Evolutionary conservation across 1,284 basidiomycete genomes (phyloP).

Genomic region (Moesziomyces antarcticus): DNA sequence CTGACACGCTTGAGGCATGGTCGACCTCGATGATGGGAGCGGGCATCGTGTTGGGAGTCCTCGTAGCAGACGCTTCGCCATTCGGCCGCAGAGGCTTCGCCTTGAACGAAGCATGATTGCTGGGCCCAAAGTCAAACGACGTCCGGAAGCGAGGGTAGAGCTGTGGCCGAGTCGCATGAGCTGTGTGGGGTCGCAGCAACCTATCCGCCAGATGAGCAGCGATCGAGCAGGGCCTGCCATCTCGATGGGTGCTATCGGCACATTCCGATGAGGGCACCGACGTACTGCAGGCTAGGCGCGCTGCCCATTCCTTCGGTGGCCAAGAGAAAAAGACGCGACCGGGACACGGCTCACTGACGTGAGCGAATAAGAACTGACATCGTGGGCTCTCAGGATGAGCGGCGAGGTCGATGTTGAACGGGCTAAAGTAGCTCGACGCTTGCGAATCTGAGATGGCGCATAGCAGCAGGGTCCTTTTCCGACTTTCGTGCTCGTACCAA

Average conservation of each 20-base stretch:
- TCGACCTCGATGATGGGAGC: slow-evolving; percentile 10
- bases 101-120: not conserved
- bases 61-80: not conserved
- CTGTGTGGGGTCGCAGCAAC: slow-evolving; percentile 28
- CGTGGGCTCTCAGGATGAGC: slow-evolving; percentile 22
- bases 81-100: slow-evolving; percentile 1
- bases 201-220: slow-evolving; percentile 23
- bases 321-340: slow-evolving; percentile 30
- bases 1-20: slow-evolving; percentile 4
- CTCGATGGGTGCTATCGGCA: slow-evolving; percentile 13
- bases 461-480: slow-evolving; percentile 27
- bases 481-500: slow-evolving; percentile 41
- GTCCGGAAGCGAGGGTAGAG: slow-evolving; percentile 17
- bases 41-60: not conserved
- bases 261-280: slow-evolving; percentile 29
- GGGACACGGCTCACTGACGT: slow-evolving; percentile 40
- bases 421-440: slow-evolving; percentile 30
- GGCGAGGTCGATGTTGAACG: slow-evolving; percentile 21
- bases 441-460: slow-evolving; percentile 42
- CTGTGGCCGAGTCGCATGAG: not conserved
- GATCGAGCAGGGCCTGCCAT: slow-evolving; percentile 15
- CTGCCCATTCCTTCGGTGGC: slow-evolving; percentile 29
- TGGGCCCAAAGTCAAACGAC: slow-evolving; percentile 27
- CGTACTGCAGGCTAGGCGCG: slow-evolving; percentile 12
- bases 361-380: slow-evolving; percentile 39